These are phyloP conservation scores for Chenopodium suecicum DNA, from an alignment of 148 eudicot species.

Conservation along the genomic window DNA sequence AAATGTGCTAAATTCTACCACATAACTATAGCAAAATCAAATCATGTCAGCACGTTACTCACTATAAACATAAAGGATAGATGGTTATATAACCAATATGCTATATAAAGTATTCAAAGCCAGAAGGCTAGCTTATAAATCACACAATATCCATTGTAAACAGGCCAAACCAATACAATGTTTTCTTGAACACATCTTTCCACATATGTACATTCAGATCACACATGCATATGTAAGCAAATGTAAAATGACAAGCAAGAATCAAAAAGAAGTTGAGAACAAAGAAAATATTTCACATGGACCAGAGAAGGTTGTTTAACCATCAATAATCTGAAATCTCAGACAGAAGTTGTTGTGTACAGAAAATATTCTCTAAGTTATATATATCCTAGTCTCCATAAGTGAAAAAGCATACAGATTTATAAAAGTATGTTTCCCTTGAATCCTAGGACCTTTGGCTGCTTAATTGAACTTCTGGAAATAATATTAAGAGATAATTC, in stretches of 20 bases:
- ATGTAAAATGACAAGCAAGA: background rate
- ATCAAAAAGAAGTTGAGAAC: background rate
- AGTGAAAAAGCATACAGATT: background rate
- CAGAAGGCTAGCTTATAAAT: background rate
- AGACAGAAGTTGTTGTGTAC: background rate
- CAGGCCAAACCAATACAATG: background rate
- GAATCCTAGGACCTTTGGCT: background rate
- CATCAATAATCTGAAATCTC: background rate
- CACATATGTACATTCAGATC: background rate
- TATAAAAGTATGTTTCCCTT: background rate
- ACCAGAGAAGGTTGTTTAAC: background rate
- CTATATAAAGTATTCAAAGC: background rate
- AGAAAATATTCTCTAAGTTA: background rate
- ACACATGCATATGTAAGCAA: background rate
- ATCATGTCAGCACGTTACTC: background rate
- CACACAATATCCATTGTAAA: background rate
- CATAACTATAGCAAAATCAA: background rate
- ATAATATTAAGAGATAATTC: background rate
- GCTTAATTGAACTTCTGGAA: background rate
- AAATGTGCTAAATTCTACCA: too few species aligned
- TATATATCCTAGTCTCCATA: background rate
- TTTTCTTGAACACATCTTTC: background rate
- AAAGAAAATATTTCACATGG: background rate
- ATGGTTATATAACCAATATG: background rate
- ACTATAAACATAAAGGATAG: background rate